phyloP scores from a whole-genome alignment of 352 stramenopile species.

The Thraustotheca clavata region DNA sequence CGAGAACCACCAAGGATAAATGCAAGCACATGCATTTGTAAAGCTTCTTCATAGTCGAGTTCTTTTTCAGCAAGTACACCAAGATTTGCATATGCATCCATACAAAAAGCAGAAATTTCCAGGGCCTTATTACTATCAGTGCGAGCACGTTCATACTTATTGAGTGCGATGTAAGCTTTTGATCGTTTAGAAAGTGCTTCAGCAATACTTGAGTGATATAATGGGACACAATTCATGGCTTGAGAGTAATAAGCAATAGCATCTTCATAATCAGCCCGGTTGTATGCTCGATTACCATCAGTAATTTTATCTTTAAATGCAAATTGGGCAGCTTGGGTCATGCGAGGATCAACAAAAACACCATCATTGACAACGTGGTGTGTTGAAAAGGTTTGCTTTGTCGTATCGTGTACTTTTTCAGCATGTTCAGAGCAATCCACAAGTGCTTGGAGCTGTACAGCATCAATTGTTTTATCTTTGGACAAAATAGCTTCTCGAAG shows the following conservation, averaged over 20 bases:
- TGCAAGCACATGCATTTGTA: constrained; percentile 75
- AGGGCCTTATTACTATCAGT: constrained; percentile 55
- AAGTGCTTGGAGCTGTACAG: constrained; percentile 69
- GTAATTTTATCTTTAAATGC: constrained; percentile 65
- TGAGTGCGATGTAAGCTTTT: constrained; percentile 31
- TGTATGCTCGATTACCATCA: constrained; percentile 46
- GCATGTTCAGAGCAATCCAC: constrained; percentile 44
- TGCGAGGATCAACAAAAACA: constrained; percentile 16
- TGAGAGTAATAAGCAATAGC: constrained; percentile 49
- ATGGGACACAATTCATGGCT: constrained; percentile 8
- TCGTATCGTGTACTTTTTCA: constrained; percentile 27
- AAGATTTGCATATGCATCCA: constrained; percentile 35
- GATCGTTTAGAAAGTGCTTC: constrained; percentile 17
- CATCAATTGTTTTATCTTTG: constrained; percentile 35
- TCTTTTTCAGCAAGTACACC: constrained; percentile 51
- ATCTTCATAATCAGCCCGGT: constrained; percentile 39
- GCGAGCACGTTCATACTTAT: constrained; percentile 45
- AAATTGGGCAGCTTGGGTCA: constrained; percentile 19
- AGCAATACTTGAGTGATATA: constrained; percentile 5
- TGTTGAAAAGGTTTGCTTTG: not conserved
- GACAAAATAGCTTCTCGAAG: constrained; percentile 50
- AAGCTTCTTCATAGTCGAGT: constrained; percentile 34
- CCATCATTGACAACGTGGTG: constrained; percentile 21
- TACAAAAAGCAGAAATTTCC: constrained; percentile 25
- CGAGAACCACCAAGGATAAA: constrained; percentile 78